A percentile compares a stretch with the other conserved stretches of the same genome.
Conservation (phyloP, 805 yeast genomes). For the Dipodascopsis uninucleata region DNA sequence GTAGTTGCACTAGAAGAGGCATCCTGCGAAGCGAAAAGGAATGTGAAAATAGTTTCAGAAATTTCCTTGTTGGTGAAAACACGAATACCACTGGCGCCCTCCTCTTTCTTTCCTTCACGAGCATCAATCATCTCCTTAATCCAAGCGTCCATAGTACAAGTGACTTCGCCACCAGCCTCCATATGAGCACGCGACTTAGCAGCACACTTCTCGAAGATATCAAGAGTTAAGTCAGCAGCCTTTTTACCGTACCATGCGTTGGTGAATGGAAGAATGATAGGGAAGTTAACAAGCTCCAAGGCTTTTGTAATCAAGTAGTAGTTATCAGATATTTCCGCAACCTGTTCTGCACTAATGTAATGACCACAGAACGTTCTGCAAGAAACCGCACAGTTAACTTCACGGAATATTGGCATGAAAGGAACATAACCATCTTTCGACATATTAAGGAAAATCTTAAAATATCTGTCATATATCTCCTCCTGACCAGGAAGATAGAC, state of each 20-base stretch:
- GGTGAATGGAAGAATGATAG: constrained; percentile 91
- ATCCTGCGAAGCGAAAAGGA: constrained; percentile 95
- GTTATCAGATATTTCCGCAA: constrained; percentile 83
- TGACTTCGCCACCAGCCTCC: constrained; percentile 69
- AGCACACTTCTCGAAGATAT: constrained; percentile 83
- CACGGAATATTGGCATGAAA: constrained; percentile 92
- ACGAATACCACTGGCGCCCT: constrained; percentile 58
- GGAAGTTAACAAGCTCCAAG: constrained; percentile 94
- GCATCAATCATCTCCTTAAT: constrained; percentile 78
- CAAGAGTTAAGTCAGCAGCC: constrained; percentile 92
- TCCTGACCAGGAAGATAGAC: constrained; percentile 84
- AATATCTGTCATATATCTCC: constrained; percentile 74
- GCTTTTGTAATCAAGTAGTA: constrained; percentile 93
- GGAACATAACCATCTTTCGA: constrained; percentile 60
- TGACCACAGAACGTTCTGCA: constrained; percentile 93
- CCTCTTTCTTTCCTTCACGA: constrained; percentile 42
- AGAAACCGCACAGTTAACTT: constrained; percentile 90
- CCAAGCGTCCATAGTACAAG: constrained; percentile 96
- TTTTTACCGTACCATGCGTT: constrained; percentile 97
- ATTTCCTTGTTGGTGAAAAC: constrained; percentile 87
- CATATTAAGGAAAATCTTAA: constrained; percentile 57
- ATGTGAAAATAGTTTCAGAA: constrained; percentile 94
- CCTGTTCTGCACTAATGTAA: constrained; percentile 88
- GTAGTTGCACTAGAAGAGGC: constrained; percentile 96
- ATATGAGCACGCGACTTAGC: constrained; percentile 79